Base-by-base conservation (phyloP, 2,329 filamentous ascomycete genomes). In the Scopulariopsis brevicaulis region DNA sequence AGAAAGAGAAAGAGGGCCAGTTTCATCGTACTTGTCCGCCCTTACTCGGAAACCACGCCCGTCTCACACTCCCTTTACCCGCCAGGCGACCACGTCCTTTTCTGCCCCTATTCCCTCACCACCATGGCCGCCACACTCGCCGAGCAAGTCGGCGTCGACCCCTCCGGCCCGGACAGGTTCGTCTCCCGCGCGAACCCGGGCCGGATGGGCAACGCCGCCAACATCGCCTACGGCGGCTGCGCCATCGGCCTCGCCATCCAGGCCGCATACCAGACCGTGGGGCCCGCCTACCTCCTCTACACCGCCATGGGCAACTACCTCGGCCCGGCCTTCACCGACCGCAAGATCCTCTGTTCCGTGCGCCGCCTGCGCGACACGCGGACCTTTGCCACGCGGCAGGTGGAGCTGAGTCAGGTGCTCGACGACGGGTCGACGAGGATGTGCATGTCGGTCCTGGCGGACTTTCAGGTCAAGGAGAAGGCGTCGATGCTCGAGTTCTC, bases 291-390 rank as follows among this genome's bases (percentile, higher is more conserved):
- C 63, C 65, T 70, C 52, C 64, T 76, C 20, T 77, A 77, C 63
- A 73, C 73, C 1, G 61, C 72, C 4, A 62, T 71, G 11, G 75
- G 75, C 6, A 67, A 73, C 58, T 78, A 70, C 55, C 68, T 76
- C 1, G 72, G 74, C 4, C 73, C 75, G 4, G 68, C 74, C 15
- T 61, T 66, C 53, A 70, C 65, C 4, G 69, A 72, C 48, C 67
- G 68, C n/a, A 67, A 65, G 12, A 59, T 77, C 14, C 62, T 58
- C 20, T 68, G 67, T 51, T 63, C 61, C 2, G 69, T 74, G 12
- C 64, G 64, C 15, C 60, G 59, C 14, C 63, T 71, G 10, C 68
- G 75, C 3, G 68, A 72, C 59, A 77, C 75, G 4, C 68, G 70
- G 52, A 73, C 72, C 2, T 77, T 77, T 56, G 70, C 70, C 5